Evolutionary conservation across 2,329 filamentous ascomycete species (phyloP), one percentile per base, ranked within the genome.

Genomic region (Colletotrichum destructivum): DNA sequence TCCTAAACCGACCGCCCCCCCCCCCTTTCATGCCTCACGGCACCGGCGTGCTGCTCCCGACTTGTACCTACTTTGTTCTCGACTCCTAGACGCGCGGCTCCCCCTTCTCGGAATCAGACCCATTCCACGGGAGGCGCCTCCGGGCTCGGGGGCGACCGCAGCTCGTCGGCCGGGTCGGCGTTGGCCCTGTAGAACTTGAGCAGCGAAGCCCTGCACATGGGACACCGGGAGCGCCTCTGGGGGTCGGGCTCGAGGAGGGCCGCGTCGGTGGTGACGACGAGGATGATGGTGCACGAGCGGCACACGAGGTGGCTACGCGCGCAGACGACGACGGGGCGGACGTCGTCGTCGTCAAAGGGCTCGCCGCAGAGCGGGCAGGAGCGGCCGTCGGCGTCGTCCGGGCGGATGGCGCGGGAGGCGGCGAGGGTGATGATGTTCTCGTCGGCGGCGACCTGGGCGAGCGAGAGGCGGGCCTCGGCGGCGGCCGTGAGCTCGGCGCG

Each of bases 301-400:
- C 60, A 62, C 23, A 60, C 56, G 18, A 62, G 35, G 46, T 62
- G 49, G 46, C 21, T n/a, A 12, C 35, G n/a, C 9, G n/a, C 31
- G 60, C 60, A 62, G 12, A 62, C 35, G 12, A 49, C 35, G 42
- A 62, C 60, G 60, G 60, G 60, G 31, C 60, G 60, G 44, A 21
- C 3, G 18, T 16, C 13, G 60, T 51, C 60, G 60, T 62, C 60
- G 31, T n/a, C 60, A 35, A 62, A 62, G 26, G 4, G 23, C 35
- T 15, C 4, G 18, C 40, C n/a, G 60, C 60, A 62, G 23, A 62
- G 23, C 44, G 60, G 44, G 6, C 60, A 62, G 18, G 31, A 44
- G 26, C 5, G 12, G 26, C 15, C 60, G 42, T 40, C 44, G 6
- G 21, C 23, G 21, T 51, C 15, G 60, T 18, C n/a, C 18, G 26